These are phyloP conservation scores for Anthracocystis panici-leucophaei DNA, from an alignment of 1,284 basidiomycete genomes.

Conservation along the genomic window DNA sequence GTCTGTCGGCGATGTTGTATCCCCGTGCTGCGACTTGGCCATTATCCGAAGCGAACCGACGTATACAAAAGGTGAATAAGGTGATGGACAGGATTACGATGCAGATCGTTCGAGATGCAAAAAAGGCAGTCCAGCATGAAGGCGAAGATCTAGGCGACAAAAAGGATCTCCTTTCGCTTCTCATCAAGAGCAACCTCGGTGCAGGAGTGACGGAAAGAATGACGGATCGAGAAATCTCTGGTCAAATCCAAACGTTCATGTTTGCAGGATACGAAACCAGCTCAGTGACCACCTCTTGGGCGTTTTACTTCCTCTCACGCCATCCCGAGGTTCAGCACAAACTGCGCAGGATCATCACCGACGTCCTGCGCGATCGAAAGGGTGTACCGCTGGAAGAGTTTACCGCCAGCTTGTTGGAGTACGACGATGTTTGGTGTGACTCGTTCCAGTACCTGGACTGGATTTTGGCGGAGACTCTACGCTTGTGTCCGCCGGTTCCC, in stretches of 20 bases:
- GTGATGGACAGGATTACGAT: conserved; percentile 42
- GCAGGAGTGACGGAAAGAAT: conserved; percentile 73
- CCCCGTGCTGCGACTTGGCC: conserved; percentile 38
- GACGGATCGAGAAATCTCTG: conserved; percentile 77
- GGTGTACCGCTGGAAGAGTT: conserved; percentile 40
- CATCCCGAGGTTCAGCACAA: conserved; percentile 75
- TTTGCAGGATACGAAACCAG: conserved; percentile 86
- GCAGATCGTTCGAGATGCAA: conserved; percentile 34
- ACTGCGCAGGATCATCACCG: conserved; percentile 32
- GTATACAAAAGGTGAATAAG: conserved; percentile 32
- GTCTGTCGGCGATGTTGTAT: conserved; percentile 33
- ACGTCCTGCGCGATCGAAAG: conserved; percentile 25
- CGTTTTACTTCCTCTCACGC: conserved; percentile 77
- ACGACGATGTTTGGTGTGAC: conserved; percentile 53
- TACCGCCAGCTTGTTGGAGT: conserved; percentile 17
- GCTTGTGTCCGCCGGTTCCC: conserved; percentile 60
- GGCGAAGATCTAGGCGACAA: conserved; percentile 35
- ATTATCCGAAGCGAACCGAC: conserved; percentile 33
- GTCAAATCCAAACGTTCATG: conserved; percentile 83
- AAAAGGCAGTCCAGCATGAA: conserved; percentile 13
- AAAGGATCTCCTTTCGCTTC: conserved; percentile 43
- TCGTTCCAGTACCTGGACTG: conserved; percentile 56
- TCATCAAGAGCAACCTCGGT: conserved; percentile 35
- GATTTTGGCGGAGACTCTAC: conserved; percentile 57
- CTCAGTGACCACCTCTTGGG: conserved; percentile 82